phyloP scores from a whole-genome alignment of 306 rosid species.

The Pyrus bretschneideri region DNA sequence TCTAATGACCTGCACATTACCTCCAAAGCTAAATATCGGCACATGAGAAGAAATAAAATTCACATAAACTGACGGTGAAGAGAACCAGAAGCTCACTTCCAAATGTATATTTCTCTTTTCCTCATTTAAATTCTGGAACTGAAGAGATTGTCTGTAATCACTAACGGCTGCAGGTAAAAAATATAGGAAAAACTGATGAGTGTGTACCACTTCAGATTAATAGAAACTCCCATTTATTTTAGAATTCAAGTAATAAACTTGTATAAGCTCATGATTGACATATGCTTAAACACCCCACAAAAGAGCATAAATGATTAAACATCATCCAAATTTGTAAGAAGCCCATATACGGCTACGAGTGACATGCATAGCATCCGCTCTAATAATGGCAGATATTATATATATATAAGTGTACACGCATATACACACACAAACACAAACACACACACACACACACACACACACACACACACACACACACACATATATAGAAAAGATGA shows the following conservation, averaged over 20 bases:
- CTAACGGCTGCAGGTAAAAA: conserved; percentile 57
- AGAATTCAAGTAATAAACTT: background rate
- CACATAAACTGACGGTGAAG: background rate
- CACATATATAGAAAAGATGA: too few relatives aligned
- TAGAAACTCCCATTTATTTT: background rate
- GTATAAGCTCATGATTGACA: background rate
- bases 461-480: too few relatives aligned
- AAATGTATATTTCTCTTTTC: conserved; percentile 89
- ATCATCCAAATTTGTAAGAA: background rate
- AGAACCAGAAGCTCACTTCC: conserved; percentile 45
- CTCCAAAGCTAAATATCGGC: conserved; percentile 3
- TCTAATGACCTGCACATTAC: conserved; percentile 58
- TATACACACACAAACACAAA: too few relatives aligned
- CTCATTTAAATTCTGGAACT: conserved; percentile 83
- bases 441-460: too few relatives aligned
- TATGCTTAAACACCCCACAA: background rate
- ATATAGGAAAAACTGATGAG: background rate
- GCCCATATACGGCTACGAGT: background rate
- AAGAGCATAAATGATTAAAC: background rate
- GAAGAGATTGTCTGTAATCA: conserved; percentile 93
- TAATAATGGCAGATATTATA: background rate
- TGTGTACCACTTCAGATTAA: background rate
- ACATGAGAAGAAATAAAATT: background rate
- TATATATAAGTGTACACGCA: too few relatives aligned
- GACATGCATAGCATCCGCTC: background rate